Evolutionary conservation across 441 rosid species (phyloP), one percentile per base, ranked within the genome.

Genomic region (Lepidium campestre): DNA sequence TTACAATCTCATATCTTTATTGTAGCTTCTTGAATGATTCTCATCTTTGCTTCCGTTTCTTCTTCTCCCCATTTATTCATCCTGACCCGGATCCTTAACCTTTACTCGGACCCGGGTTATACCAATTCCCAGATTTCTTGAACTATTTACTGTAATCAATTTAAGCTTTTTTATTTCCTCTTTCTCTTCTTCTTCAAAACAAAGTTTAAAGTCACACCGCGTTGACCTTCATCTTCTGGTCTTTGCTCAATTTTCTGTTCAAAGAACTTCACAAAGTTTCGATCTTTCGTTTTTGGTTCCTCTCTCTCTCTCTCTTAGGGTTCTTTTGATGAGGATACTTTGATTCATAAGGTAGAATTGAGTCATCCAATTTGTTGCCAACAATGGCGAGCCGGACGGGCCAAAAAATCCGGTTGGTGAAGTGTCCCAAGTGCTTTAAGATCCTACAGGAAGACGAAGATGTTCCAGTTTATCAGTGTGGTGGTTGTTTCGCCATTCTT

Each of bases 401-500:
- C 61, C 53, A 77, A 31, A 80, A 70, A 71, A 49, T 85, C 75
- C 84, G 96, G 60, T 31, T 89, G 2, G 98, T 94, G 55, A 81
- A 73, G 70, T 91, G 99, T 57, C 98, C 99, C n/a, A 86, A 75
- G 62, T 94, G 99, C 71, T 39, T 62, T 5, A 37, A 67, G 67
- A 63, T 91, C 78, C 96, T 94, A 57, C 83, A 76, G 1, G 99
- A 91, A 80, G 70, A 78, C 7, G 78, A 83, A 18, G 74, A 87
- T 69, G 66, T 85, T 79, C 82, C 81, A 23, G 80, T 94, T 19
- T 91, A 89, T 64, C 64, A 62, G 62, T 94, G 99, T 56, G 99
- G 97, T 52, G 83, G 84, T 62, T 94, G 99, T 58, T 78, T 67
- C 25, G 57, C 83, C 1, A 62, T 67, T 76, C 96, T 94, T 58